Percentiles rank a stretch among this genome's conserved stretches.
Conservation (phyloP, 2,329 filamentous ascomycete genomes). For the Talaromyces amestolkiae region DNA sequence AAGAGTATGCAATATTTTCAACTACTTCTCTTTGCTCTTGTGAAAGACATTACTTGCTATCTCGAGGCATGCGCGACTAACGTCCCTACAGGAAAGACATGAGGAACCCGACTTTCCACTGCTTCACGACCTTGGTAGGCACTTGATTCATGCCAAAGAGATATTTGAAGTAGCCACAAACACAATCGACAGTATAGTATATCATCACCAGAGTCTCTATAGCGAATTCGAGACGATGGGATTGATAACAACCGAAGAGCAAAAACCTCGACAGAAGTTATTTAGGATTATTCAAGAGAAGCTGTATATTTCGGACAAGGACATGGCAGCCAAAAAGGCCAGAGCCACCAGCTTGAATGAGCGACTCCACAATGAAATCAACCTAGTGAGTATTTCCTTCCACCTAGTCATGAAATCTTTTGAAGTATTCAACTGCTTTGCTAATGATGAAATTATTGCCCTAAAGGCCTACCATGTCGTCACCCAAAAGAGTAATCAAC, state of each 20-base stretch:
- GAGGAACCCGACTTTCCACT: conserved; percentile 4
- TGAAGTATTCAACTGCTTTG: not conserved
- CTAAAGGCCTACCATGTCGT: conserved; percentile 7
- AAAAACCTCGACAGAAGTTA: not conserved
- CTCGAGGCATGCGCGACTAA: not conserved
- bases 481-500: conserved; percentile 10
- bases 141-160: conserved; percentile 17
- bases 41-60: not conserved
- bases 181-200: conserved; percentile 14
- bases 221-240: not conserved
- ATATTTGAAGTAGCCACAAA: conserved; percentile 12
- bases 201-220: conserved; percentile 15
- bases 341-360: conserved; percentile 13
- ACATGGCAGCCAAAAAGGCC: conserved; percentile 14
- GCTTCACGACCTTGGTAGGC: conserved; percentile 14
- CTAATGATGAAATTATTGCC: not conserved
- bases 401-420: not conserved
- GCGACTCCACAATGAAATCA: conserved; percentile 15
- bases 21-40: not conserved
- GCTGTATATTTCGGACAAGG: conserved; percentile 12
- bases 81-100: not conserved
- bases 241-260: not conserved
- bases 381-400: conserved; percentile 4
- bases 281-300: conserved; percentile 10
- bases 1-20: conserved; percentile 4